phyloP scores from a whole-genome alignment of 306 rosid genomes.

The Amphicarpaea edgeworthii region DNA sequence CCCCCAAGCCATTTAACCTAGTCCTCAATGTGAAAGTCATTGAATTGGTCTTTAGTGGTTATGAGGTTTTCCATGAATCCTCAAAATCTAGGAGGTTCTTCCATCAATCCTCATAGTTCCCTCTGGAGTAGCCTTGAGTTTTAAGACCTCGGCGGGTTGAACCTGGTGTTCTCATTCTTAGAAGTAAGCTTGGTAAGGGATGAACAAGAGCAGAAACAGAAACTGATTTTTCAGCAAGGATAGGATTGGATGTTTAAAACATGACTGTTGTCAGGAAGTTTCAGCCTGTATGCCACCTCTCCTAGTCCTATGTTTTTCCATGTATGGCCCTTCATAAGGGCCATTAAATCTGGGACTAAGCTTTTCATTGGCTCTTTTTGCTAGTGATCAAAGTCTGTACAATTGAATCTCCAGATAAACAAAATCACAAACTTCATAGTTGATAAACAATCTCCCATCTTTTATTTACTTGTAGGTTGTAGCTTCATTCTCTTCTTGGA shows the following conservation, averaged over 20 bases:
- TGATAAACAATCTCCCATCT: not conserved
- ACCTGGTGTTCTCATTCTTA: constrained; percentile 26
- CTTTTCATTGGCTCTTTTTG: constrained; percentile 32
- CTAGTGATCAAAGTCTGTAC: not conserved
- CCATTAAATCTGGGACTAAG: constrained; percentile 3
- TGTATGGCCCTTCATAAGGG: not conserved
- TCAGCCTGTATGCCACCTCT: constrained; percentile 14
- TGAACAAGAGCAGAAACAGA: constrained; percentile 14
- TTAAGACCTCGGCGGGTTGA: constrained; percentile 25
- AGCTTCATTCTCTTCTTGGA: constrained; percentile 13
- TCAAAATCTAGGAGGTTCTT: not conserved
- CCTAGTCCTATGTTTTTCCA: not conserved
- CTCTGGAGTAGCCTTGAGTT: not conserved
- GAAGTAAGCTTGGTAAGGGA: constrained; percentile 17
- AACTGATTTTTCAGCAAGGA: constrained; percentile 24
- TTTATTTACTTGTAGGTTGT: constrained; percentile 28
- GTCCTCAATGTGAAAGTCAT: constrained; percentile 12
- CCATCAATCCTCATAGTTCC: not conserved
- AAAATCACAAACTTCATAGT: not conserved
- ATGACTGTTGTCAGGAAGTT: constrained; percentile 9
- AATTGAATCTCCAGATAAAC: constrained; percentile 22
- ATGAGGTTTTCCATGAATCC: constrained; percentile 30
- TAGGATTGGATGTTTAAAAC: not conserved
- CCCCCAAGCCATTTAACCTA: not conserved
- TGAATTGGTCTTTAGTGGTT: not conserved